Evolutionary conservation across 225 moss, liverwort and hornwort species (phyloP), one percentile per base, ranked within the genome.

Genomic region (Lunularia cruciata): DNA sequence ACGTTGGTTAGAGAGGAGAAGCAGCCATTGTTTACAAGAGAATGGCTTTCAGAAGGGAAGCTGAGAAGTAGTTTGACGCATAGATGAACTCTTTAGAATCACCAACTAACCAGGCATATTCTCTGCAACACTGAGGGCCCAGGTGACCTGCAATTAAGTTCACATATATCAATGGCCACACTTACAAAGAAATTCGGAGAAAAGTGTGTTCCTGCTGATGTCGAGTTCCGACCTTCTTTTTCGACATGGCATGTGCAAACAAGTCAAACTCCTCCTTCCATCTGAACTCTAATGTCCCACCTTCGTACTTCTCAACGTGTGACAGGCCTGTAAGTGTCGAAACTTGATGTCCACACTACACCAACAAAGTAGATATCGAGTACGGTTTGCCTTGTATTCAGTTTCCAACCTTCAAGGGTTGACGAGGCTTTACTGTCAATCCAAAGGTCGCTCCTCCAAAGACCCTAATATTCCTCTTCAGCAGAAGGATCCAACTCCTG

Each of bases 161-260:
- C 58, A 37, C 15, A 38, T 11, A 12, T 20, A 49, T 27, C 7
- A 25, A 37, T 3, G 16, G 47, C 13, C 14, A 15, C 47, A 34
- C 86, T 67, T 82, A 90, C 90, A 83, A 53, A 73, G 80, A 75
- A 28, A 83, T 46, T 22, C 72, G 78, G 42, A 85, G 55, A 22
- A 84, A 79, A 51, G 71, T 57, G 67, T 79, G 73, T 76, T 68
- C 65, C 77, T 76, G 81, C 71, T 75, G 81, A 68, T 83, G 83
- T 83, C 88, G 83, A 64, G 78, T 84, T 68, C 74, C 57, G 27
- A 42, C 39, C 60, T 57, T 67, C 51, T 47, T 67, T 26, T 61
- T 72, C 72, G 77, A 72, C 77, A 77, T 72, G 60, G 67, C 65
- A 65, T 47, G 31, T 27, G 33, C 32, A 6, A 3, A 8, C 10